These are phyloP conservation scores for Singerocomus inundabilis DNA, from an alignment of 1,284 basidiomycete species.

Conservation along the genomic window DNA sequence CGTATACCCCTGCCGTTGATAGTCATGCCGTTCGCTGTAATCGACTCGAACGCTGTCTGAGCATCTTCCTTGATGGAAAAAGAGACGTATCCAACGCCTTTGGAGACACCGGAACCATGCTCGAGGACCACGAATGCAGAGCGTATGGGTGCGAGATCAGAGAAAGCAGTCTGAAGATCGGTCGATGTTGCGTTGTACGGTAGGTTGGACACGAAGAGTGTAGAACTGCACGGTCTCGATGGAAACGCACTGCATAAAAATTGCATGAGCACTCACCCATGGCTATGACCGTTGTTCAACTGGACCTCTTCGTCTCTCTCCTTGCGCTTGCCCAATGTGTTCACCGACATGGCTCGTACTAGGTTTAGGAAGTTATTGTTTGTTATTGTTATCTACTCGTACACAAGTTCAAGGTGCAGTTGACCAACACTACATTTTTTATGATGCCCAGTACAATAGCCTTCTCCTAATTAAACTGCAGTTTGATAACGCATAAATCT, in stretches of 20 bases:
- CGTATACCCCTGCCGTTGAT: conserved; percentile 69
- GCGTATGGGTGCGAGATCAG: conserved; percentile 91
- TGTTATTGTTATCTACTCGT: conserved; percentile 13
- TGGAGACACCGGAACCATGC: conserved; percentile 77
- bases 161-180: conserved; percentile 91
- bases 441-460: too few species aligned
- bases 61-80: conserved; percentile 93
- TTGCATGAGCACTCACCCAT: conserved; percentile 19
- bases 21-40: conserved; percentile 52
- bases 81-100: conserved; percentile 97
- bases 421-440: too few species aligned
- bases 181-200: conserved; percentile 89
- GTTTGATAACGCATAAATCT: too few species aligned
- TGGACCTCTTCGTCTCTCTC: conserved; percentile 40
- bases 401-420: too few species aligned
- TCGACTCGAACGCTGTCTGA: conserved; percentile 64
- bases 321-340: conserved; percentile 52
- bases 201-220: conserved; percentile 80
- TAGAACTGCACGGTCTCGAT: conserved; percentile 45
- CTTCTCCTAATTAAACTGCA: too few species aligned
- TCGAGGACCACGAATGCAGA: conserved; percentile 93
- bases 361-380: conserved; percentile 12
- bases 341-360: conserved; percentile 14
- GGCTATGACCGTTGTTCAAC: conserved; percentile 12
- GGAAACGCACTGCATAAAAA: not conserved